phyloP scores from a whole-genome alignment of 1,284 basidiomycete genomes.

The Fomitiporia mediterranea region DNA sequence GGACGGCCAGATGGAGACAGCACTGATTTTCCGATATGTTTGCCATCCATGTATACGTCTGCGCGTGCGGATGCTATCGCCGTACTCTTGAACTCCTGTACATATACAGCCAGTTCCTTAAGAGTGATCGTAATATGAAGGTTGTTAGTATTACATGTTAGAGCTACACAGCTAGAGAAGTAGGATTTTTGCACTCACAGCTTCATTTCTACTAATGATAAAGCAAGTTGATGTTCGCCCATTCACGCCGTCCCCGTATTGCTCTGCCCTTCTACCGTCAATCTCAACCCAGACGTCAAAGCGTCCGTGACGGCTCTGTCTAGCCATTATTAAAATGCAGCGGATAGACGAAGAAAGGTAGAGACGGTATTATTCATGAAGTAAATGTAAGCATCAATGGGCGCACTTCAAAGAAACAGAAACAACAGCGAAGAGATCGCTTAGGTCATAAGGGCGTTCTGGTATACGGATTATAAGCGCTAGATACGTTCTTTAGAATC shows the following conservation, averaged over 20 bases:
- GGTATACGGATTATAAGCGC: too few relatives aligned
- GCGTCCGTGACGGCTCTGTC: neutral
- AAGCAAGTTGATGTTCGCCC: neutral
- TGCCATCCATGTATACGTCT: conserved; percentile 6
- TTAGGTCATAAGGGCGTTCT: too few relatives aligned
- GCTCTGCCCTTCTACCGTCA: neutral
- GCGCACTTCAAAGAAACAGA: too few relatives aligned
- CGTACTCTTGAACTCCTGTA: neutral
- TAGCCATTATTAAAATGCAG: neutral
- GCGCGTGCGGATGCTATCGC: neutral
- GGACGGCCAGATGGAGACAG: neutral
- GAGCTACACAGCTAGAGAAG: neutral
- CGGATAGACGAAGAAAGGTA: neutral
- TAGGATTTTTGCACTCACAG: neutral
- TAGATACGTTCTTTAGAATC: too few relatives aligned
- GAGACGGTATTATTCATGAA: too few relatives aligned
- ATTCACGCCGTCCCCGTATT: neutral
- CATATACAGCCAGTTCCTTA: conserved; percentile 5
- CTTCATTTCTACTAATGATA: neutral
- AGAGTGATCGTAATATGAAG: too few relatives aligned
- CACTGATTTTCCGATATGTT: conserved; percentile 3
- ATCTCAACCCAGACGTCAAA: conserved; percentile 5
- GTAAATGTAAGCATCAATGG: too few relatives aligned
- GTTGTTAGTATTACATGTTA: too few relatives aligned
- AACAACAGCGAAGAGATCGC: too few relatives aligned